Evolutionary conservation across 768 basidiomycete species (phyloP), one percentile per base, ranked within the genome.

Genomic region (Trametes coccinea): DNA sequence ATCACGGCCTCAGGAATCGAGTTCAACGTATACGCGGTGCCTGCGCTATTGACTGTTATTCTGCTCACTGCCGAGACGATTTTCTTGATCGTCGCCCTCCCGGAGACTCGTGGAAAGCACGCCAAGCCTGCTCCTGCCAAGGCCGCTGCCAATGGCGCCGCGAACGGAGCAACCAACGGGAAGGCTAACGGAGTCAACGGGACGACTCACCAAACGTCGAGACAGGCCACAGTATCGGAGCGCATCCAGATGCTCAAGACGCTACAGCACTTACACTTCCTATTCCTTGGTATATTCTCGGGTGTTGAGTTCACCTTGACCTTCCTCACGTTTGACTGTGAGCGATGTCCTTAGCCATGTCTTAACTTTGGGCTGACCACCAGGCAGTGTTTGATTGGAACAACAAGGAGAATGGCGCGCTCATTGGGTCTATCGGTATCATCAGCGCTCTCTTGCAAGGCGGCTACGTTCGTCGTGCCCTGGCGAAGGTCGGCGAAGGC

Each of bases 221-320:
- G 62, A 14, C 56, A 56, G 17, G 64, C 64, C 53, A 66, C 67
- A 29, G 71, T 74, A 13, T 77, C 83, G 66, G 75, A 83, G 56
- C 83, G 92, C 37, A 74, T 93, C 56, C 62, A 70, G 27, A 71
- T 81, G 29, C 82, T 98, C 53, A 80, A 77, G 66, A 71, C 78
- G 8, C 78, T 95, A 46, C 86, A 88, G 41, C 74, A 77, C 46
- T 72, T 92, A 14, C 95, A 98, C 72, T 89, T 94, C 72, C 73
- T 87, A 48, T 99, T 98, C 79, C 77, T 98, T 61, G 84, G 88
- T 54, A 72, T 96, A 52, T 98, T 99, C 75, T 95, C 95, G 2
- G 96, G 95, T 11, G 85, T 97, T 52, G 96, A 99, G 72, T 98
- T 98, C 74, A 99, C 96, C 0, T 79, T 99, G 22, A 96, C 94